Conservation (phyloP, 2,329 filamentous ascomycete species). For the Myriosclerotinia curreyana region DNA sequence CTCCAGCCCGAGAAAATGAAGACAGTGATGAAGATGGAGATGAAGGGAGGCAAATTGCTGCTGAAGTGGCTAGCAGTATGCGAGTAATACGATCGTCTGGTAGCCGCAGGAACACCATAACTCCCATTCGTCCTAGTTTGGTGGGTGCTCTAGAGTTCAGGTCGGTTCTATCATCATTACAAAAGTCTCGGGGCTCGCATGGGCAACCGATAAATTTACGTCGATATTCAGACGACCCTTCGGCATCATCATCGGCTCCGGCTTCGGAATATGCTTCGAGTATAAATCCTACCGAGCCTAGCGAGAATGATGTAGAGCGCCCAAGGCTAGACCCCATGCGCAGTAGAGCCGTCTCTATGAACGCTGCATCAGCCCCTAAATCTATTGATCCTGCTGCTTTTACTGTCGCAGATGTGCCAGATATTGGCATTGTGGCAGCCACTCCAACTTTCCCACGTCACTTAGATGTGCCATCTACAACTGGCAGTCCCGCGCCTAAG, state of each 20-base stretch:
- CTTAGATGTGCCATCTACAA: conserved; percentile 28
- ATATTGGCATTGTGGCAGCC: conserved; percentile 41
- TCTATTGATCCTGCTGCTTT: conserved; percentile 31
- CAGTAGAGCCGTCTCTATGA: conserved; percentile 38
- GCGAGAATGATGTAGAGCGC: conserved; percentile 18
- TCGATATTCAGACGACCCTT: conserved; percentile 63
- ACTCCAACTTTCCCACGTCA: conserved; percentile 42
- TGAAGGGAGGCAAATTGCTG: conserved; percentile 64
- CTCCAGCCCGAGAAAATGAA: conserved; percentile 41
- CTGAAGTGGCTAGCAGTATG: conserved; percentile 92
- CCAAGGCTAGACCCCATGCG: conserved; percentile 27
- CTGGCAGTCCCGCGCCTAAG: conserved; percentile 37
- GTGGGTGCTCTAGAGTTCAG: conserved; percentile 92
- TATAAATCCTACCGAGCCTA: conserved; percentile 42
- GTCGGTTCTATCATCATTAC: conserved; percentile 81
- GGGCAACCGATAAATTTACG: conserved; percentile 66
- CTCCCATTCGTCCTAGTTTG: conserved; percentile 85
- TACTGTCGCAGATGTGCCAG: conserved; percentile 33
- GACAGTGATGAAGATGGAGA: conserved; percentile 51
- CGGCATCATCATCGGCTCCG: conserved; percentile 40
- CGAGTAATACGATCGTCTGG: conserved; percentile 69
- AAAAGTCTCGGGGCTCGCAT: conserved; percentile 74
- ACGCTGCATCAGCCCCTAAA: conserved; percentile 30
- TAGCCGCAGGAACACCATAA: conserved; percentile 69
- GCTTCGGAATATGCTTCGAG: conserved; percentile 39